These are phyloP conservation scores for Phragmites australis DNA, from an alignment of 176 grass and related monocot genomes.

Conservation along the genomic window DNA sequence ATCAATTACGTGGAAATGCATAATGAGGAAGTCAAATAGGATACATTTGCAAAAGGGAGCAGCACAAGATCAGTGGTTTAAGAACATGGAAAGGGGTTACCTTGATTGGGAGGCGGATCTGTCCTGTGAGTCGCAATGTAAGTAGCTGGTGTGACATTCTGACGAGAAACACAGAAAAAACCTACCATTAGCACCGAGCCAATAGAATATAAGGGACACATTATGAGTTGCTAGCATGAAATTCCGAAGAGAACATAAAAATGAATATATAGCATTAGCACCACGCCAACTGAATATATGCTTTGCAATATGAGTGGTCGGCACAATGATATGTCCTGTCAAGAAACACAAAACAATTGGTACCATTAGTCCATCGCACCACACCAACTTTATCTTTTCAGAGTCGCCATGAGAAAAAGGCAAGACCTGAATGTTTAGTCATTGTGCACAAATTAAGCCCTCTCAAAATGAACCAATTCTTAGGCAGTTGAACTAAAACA, in stretches of 20 bases:
- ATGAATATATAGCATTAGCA: background rate
- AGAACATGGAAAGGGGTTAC: conserved; percentile 34
- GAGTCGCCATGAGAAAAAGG: background rate
- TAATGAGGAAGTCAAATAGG: background rate
- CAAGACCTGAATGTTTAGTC: background rate
- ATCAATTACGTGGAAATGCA: background rate
- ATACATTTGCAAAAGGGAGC: background rate
- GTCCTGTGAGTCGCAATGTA: conserved; percentile 79
- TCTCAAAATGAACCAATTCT: background rate
- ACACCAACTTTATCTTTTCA: background rate
- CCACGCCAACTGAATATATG: conserved; percentile 1
- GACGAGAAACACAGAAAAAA: conserved; percentile 2
- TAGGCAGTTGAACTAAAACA: background rate
- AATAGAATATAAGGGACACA: background rate
- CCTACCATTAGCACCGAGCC: background rate
- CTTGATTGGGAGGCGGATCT: conserved; percentile 83
- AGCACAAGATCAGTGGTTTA: conserved; percentile 1
- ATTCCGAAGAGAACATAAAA: background rate
- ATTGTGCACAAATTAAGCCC: background rate
- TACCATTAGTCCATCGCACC: background rate
- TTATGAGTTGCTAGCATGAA: background rate
- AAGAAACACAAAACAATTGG: conserved; percentile 2
- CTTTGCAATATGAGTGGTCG: conserved; percentile 37
- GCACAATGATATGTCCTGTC: conserved; percentile 22
- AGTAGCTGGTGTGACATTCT: conserved; percentile 67